Base-by-base conservation (phyloP, 2,329 filamentous ascomycete genomes). In the Aspergillus proliferans region DNA sequence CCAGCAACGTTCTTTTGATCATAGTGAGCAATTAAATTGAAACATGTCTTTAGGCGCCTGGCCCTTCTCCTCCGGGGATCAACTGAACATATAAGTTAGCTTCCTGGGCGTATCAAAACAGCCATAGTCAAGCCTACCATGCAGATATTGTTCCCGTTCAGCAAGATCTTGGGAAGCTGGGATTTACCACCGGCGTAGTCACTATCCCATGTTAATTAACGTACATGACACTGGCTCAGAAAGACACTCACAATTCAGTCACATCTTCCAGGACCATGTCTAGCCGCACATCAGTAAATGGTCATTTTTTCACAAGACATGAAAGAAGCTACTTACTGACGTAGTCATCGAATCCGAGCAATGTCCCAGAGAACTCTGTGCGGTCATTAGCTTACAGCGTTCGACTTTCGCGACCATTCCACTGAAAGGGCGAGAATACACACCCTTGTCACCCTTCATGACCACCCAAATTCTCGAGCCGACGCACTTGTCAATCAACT, bases 91-190 rank as follows among this genome's bases (percentile, higher is more conserved):
- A 6, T 6, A 45, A 30, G 41, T 47, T 14, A 52, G 36, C 15
- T 40, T 14, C 4, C 30, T 15, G 2, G 15, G 9, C 3, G 19
- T n/a, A 40, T 10, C n/a, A n/a, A 14, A 10, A 18, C 8, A 15
- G 9, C 10, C 8, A 34, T 8, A 15, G 14, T 12, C 2, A 10
- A 33, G 46, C 78, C 48, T 80, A 95, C 93, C 93, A 98, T 98
- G 87, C 92, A 97, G 56, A 98, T 89, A 65, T 97, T 97, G 75
- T 98, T 98, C 49, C 93, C 93, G 64, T 98, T 98, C 36, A 98
- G 76, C 39, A 98, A 74, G 53, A 98, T 95, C 78, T 97, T 97
- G 46, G 90, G 81, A 38, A 98, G 81, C 70, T 95, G 95, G 42
- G 84, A 87, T 71, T 92, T 86, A 61, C 86, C 83, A 53, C 92